Evolutionary conservation across 1,284 basidiomycete species (phyloP), one percentile per base, ranked within the genome.

Genomic region (Microbotryum saponariae): DNA sequence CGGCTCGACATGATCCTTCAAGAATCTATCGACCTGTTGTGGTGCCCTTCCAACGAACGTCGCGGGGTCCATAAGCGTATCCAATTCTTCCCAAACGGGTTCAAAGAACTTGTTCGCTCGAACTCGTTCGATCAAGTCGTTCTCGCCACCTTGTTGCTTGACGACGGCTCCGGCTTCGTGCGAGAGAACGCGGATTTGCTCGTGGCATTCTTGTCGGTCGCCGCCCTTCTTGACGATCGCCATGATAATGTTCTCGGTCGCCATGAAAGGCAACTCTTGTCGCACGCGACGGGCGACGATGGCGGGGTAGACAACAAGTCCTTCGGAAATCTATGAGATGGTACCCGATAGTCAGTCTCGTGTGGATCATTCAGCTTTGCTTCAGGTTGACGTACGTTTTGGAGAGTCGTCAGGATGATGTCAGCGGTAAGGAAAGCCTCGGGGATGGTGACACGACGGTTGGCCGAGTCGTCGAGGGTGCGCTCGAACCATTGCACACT

Each of bases 211-310:
- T 77, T 98, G 96, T 47, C 96, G 82, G 76, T 98, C 94, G 1
- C 93, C 96, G 48, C 93, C 93, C 59, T 77, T 76, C 77, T 94
- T 94, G 63, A 98, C 96, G 65, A 98, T 86, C 14, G 92, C 92
- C 96, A 99, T 98, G 79, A 98, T 98, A 76, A 99, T 83, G 77
- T 98, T 98, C 78, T 72, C 70, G 47, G 70, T 78, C 4, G 76
- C 76, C 96, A 99, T 99, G 82, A 98, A 98, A 2, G 96, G 96
- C 44, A 99, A 82, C 78, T 99, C 96, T 76, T 96, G 90, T 23
- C 85, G 77, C 75, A 99, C 94, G 49, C 91, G 85, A 51, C 92
- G 85, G 6, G 81, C 87, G 72, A 99, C 98, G 69, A 98, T 94
- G 73, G 86, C 86, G 20, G 94, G 94, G 77, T 98, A 98, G 61